Base-by-base conservation (phyloP, 306 rosid species). In the Trichosanthes truncata region DNA sequence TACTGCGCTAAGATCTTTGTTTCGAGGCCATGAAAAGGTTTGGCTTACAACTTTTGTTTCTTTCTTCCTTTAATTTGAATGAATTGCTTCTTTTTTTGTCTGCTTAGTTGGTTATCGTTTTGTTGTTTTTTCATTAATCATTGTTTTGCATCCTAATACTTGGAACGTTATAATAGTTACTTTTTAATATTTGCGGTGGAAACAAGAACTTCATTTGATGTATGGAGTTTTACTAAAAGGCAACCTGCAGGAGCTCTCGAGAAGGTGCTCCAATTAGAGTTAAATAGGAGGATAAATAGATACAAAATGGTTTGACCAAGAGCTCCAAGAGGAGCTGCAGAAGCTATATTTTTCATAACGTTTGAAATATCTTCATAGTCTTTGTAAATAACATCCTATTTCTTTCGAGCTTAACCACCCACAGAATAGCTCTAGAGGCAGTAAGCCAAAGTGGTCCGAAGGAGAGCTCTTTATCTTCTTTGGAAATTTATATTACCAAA, bases 1-100 rank as follows among this genome's bases (percentile, higher is more conserved):
- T 78, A 96, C 97, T 35, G 99, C 99, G 0, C 83, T 90, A 67
- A 86, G 99, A 81, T 87, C 98, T 23, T 82, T 96, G 89, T 93
- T 96, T 81, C 86, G 96, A 66, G 99, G 94, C n/a, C 98, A 96
- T 59, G 88, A 87, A 46, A 95, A 91, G 99, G 99, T 95, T 84
- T 73, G 63, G 14, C 12, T 72, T 33, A 3, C 31, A 21, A 59
- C 23, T 53, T 76, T n/a, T 29, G 13, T 35, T 51, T 67, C 67
- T 40, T 13, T 41, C 26, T 25, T 52, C 7, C 35, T 7, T 0
- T 29, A 51, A 25, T 35, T 60, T 51, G 6, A 36, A 10, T 33
- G 41, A 23, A 49, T 61, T 26, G 59, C 60, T 48, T 74, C 41
- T 13, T 52, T 23, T 52, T 74, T 49, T 18, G 35, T 51, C 45